Evolutionary conservation across 352 stramenopile species (phyloP), one percentile per base, ranked within the genome.

Genomic region (Blastocystis sp.): DNA sequence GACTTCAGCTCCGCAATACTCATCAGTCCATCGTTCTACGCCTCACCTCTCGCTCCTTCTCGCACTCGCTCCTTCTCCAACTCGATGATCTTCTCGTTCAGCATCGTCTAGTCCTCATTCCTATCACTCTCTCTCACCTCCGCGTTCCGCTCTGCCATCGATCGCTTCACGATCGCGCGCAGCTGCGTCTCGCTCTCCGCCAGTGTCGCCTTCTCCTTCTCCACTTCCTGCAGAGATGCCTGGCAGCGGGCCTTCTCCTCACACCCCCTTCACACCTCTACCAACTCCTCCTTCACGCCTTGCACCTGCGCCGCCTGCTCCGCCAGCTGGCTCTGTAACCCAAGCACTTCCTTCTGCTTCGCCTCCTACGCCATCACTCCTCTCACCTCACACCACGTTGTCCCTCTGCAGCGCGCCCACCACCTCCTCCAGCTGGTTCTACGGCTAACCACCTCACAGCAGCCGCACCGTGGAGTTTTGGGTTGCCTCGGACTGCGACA

Each of bases 11-110:
- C 59, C 7, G 74, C 60, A 19, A 84, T 6, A 3, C 54, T 57
- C 19, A 24, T 68, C 9, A 84, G 57, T 69, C 57, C 45, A 19
- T 66, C 74, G 45, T 84, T 84, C 74, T 84, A 84, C 19, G 28
- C n/a, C 17, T 84, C 57, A 84, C 38, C 42, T 40, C 48, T 19
- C n/a, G 11, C 61, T 4, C 9, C 17, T 40, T 69, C 61, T 38
- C 3, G 14, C 17, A 84, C 74, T 52, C 57, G 34, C 40, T 84
- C 74, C 40, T 69, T 62, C 45, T 84, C 74, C 57, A 84, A 28
- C 34, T 21, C 57, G 1, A 84, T 14, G n/a, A 84, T 69, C 45
- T 63, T 34, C 45, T 84, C 45, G 34, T 68, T 66, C 54, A 84
- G n/a, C n/a, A 10, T 17, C 34, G 68, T 84, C 74, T 84, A 84